A percentile compares a stretch with the other conserved stretches of the same genome.
Conservation (phyloP, 768 basidiomycete species). For the Cystofilobasidium capitatum region DNA sequence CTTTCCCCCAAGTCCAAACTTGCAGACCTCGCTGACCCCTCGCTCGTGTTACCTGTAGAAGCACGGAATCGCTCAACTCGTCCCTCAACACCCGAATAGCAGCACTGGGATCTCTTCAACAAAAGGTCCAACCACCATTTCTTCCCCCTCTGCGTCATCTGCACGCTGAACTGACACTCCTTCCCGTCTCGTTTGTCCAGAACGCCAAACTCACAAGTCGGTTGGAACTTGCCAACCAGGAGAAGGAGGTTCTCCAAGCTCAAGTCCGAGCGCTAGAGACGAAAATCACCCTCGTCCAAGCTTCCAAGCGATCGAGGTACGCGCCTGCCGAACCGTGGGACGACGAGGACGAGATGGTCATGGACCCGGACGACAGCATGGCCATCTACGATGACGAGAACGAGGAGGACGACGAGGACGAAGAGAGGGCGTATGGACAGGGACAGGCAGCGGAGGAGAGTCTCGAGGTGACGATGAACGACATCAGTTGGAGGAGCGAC, state of each 20-base stretch:
- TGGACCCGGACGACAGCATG: not conserved
- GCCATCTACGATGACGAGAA: not conserved
- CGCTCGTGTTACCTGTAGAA: not conserved
- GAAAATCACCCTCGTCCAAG: not conserved
- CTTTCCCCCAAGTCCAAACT: not conserved
- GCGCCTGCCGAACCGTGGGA: not conserved
- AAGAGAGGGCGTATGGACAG: not conserved
- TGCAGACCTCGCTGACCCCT: not conserved
- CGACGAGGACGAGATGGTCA: not conserved
- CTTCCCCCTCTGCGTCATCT: not conserved
- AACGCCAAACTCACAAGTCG: not conserved
- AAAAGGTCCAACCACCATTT: not conserved
- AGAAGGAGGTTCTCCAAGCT: not conserved
- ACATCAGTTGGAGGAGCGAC: slow-evolving; percentile 12
- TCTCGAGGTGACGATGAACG: not conserved
- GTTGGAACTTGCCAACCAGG: not conserved
- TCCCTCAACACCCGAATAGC: slow-evolving; percentile 3
- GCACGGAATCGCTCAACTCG: not conserved
- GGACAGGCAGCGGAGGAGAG: not conserved
- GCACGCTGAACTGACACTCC: not conserved
- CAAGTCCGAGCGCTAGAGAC: not conserved
- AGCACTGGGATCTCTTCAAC: not conserved
- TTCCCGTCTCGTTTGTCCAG: not conserved
- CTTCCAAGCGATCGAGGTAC: not conserved
- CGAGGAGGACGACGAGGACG: not conserved